Evolutionary conservation across 352 stramenopile genomes (phyloP), one percentile per base, ranked within the genome.

Genomic region (Phytophthora cryptogea): DNA sequence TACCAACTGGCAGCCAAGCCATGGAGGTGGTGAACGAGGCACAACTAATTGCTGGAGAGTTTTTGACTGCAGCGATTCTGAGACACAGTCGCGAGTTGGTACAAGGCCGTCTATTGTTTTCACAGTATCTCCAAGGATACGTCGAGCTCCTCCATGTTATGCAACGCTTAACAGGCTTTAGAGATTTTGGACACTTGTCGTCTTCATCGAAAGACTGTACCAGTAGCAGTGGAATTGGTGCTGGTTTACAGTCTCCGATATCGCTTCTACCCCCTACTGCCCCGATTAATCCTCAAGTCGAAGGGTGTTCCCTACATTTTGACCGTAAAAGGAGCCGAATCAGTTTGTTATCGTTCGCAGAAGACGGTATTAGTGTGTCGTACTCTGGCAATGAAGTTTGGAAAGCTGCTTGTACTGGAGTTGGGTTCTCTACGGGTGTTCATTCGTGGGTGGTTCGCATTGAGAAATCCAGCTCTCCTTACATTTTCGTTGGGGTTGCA

Each of bases 401-500:
- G 94, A 95, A 88, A 64, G 95, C 90, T 13, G 70, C 98, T 2
- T 74, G 96, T 1, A 82, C 86, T 0, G 82, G 61, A 0, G 54
- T 77, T 14, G 60, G 83, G 4, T 97, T 97, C 35, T 71, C 83
- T 0, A 86, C 69, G 0, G 94, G 94, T 1, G 51, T 80, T 5
- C 88, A 96, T 46, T 77, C 69, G 9, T 98, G 93, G 93, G 42
- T 87, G 16, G 59, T 98, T 37, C 79, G 74, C 0, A 80, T 99
- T 8, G 96, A 99, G 14, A 97, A 98, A 59, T 98, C 94, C n/a
- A 88, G 90, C 26, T 97, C 92, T 5, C 88, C 91, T 9, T 98
- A 99, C 70, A 66, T 99, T 0, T 99, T 99, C 67, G 78, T 99
- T 47, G 97, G 97, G 3, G 89, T 99, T 7, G 92, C 96, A 1